Evolutionary conservation across 257 asterid species (phyloP), one percentile per base, ranked within the genome.

Genomic region (Haberlea rhodopensis): DNA sequence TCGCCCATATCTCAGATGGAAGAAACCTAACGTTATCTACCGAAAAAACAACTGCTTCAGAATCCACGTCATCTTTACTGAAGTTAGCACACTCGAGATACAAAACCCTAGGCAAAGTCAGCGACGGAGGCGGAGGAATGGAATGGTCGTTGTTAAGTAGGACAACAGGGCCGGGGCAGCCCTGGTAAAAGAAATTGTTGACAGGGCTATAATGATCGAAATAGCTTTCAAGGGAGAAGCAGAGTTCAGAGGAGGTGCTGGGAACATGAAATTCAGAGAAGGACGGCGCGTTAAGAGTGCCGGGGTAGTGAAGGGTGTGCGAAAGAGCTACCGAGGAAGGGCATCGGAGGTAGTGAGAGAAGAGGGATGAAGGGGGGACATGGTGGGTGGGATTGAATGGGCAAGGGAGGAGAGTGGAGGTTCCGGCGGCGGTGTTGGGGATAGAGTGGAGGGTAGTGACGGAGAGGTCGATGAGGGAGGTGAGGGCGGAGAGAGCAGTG

Each of bases 121-220:
- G 74, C 64, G 73, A 51, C 13, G 82, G 75, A 24, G 80, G 91
- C 27, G 86, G 78, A 10, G 28, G 74, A 27, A 19, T 21, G 29
- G 80, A 10, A 53, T 67, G 31, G 21, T 53, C 28, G 19, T 24
- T 43, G 37, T 54, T 40, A 13, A 65, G 51, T 29, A 80, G 67
- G 9, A 80, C 78, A 45, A 88, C 96, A 2, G 87, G 87, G 29
- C 82, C 90, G n/a, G 98, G 96, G 40, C 95, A 89, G 66, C 77
- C 61, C 8, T 62, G 75, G 79, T 91, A 89, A 46, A 81, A 89
- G 72, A 82, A 80, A 68, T 66, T 73, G 69, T 68, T 76, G 7
- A 56, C 40, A 9, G 73, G 59, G 57, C 76, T 51, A 29, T 21
- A 70, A 31, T 72, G 65, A 62, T 73, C 66, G 21, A 52, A 28